A percentile compares a stretch with the other conserved stretches of the same genome.
Conservation (phyloP, 1,284 basidiomycete genomes). For the Quambalaria eucalypti region DNA sequence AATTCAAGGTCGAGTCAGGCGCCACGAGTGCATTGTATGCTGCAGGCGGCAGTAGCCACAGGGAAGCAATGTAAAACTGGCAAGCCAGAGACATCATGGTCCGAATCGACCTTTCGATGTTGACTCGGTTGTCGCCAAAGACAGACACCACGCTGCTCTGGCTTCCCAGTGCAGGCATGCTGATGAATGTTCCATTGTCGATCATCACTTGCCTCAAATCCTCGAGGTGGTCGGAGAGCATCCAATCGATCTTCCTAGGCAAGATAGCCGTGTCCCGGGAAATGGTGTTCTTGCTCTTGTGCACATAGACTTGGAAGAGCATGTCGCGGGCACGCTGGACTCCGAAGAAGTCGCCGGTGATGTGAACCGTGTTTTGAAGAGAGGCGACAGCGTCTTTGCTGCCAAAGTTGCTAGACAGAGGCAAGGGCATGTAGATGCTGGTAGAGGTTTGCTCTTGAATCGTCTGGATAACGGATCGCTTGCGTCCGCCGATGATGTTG, state of each 20-base stretch:
- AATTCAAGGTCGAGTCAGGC: slow-evolving; percentile 57
- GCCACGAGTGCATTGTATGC: slow-evolving; percentile 11
- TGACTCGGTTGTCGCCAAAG: slow-evolving; percentile 86
- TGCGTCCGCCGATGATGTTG: slow-evolving; percentile 80
- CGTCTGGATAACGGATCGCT: slow-evolving; percentile 74
- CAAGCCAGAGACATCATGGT: slow-evolving; percentile 92
- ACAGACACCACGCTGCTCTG: slow-evolving; percentile 86
- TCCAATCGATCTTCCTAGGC: slow-evolving; percentile 95
- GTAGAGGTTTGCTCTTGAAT: slow-evolving; percentile 97
- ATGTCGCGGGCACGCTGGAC: slow-evolving; percentile 91
- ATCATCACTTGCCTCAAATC: slow-evolving; percentile 84
- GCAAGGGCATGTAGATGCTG: slow-evolving; percentile 88
- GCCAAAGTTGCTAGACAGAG: slow-evolving; percentile 69
- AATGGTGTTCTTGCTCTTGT: slow-evolving; percentile 78
- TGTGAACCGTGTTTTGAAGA: slow-evolving; percentile 75
- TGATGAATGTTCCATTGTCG: slow-evolving; percentile 91
- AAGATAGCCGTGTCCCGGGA: slow-evolving; percentile 87
- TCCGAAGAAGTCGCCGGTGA: slow-evolving; percentile 94
- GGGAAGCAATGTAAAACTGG: slow-evolving; percentile 87
- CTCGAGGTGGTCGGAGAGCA: slow-evolving; percentile 83
- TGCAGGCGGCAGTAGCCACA: slow-evolving; percentile 81
- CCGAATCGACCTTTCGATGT: slow-evolving; percentile 87
- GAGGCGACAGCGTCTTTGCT: slow-evolving; percentile 23
- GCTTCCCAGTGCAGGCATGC: slow-evolving; percentile 81
- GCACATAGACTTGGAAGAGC: slow-evolving; percentile 59